These are phyloP conservation scores for Apiotrichum brassicae DNA, from an alignment of 1,284 basidiomycete genomes.

Conservation along the genomic window DNA sequence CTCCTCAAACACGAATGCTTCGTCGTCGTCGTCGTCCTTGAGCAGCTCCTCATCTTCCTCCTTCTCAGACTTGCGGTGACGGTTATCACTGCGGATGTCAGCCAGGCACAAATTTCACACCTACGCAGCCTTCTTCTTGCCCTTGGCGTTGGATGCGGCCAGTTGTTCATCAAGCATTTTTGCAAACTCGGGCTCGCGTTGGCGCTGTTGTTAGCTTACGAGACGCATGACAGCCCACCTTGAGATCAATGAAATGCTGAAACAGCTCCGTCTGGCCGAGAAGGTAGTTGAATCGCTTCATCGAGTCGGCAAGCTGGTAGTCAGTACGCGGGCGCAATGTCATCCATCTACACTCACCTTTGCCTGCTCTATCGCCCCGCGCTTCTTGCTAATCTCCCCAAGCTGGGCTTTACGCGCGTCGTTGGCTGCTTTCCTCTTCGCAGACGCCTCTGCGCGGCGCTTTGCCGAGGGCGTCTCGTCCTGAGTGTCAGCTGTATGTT, in stretches of 20 bases:
- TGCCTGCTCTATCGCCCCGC: conserved; percentile 41
- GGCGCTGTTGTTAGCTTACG: conserved; percentile 54
- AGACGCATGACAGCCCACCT: conserved; percentile 52
- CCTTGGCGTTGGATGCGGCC: conserved; percentile 62
- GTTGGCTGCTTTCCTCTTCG: conserved; percentile 35
- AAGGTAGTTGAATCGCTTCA: conserved; percentile 90
- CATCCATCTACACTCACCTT: conserved; percentile 30
- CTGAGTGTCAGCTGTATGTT: neutral
- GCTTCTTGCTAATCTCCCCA: conserved; percentile 37
- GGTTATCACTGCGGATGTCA: conserved; percentile 55
- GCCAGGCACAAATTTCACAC: conserved; percentile 30
- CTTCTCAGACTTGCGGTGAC: conserved; percentile 93
- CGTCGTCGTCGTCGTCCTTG: conserved; percentile 73
- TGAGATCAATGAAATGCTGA: conserved; percentile 92
- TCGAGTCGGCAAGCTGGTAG: conserved; percentile 76
- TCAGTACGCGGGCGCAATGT: neutral
- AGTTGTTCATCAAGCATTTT: conserved; percentile 66
- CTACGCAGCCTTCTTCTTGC: conserved; percentile 63
- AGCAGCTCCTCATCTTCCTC: conserved; percentile 95
- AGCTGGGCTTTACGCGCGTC: conserved; percentile 40
- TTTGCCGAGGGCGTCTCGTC: conserved; percentile 31
- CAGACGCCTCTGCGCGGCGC: conserved; percentile 25
- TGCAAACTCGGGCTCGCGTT: conserved; percentile 90
- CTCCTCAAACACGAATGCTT: conserved; percentile 85
- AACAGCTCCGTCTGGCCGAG: conserved; percentile 93